Base-by-base conservation (phyloP, 2,329 filamentous ascomycete genomes). In the Beauveria scarabaeidicola region DNA sequence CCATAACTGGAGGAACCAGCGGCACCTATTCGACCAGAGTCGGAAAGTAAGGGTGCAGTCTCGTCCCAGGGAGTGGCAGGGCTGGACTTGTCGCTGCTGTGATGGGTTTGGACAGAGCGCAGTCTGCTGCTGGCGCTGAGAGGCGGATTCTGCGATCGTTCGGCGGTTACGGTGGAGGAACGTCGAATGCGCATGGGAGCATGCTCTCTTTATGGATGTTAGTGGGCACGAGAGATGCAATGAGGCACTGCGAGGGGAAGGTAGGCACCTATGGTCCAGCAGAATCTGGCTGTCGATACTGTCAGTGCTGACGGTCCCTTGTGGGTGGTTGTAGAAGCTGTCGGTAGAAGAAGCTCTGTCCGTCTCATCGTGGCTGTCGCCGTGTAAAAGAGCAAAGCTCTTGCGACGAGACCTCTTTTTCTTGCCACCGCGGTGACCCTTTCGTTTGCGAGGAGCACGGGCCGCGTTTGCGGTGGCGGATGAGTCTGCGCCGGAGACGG, bases 201-300 rank as follows among this genome's bases (percentile, higher is more conserved):
- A 64, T 87, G 85, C 53, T 82, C 78, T 66, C 83, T 85, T 61
- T 50, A 63, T 0, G n/a, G 9, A n/a, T 47, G 41, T 63, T 61
- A 64, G 64, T 43, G 47, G 25, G 5, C n/a, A 38, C 25, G 53
- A 9, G 15, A 21, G 11, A 19, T 21, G 17, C 25, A n/a, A 15
- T 19, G 27, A 19, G 23, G 17, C 19, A 47, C 6, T 15, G 36
- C 7, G 21, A 4, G 19, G 46, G 13, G n/a, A n/a, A 9, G 23
- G 3, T 25, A 63, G 75, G 63, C 75, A 89, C 85, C 91, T 84
- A 73, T 97, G 93, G 73, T 97, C 93, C 19, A 97, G 77, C 65
- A 97, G 76, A 8, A 84, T 87, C 69, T 96, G 88, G 71, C 91
- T 97, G 65, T 97, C 93, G 63, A 97, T 77, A 72, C 93, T 97